These are phyloP conservation scores for Xylaria intraflava DNA, from an alignment of 495 filamentous ascomycete species.

Conservation along the genomic window DNA sequence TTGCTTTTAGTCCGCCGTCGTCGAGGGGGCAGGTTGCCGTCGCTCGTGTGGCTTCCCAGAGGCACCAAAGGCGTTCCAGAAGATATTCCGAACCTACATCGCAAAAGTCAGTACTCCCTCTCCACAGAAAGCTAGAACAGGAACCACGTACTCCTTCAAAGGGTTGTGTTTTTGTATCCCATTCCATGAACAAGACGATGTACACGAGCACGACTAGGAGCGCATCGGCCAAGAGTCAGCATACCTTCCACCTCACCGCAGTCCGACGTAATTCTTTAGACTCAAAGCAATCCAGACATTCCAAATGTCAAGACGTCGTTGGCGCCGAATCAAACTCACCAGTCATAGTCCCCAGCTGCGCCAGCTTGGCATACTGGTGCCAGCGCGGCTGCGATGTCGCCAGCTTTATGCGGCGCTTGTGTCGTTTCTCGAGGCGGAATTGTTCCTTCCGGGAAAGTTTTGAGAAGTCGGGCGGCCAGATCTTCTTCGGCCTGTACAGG, in stretches of 20 bases:
- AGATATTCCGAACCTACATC: constrained; percentile 26
- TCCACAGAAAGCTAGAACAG: background rate
- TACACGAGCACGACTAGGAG: constrained; percentile 61
- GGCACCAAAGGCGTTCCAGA: constrained; percentile 24
- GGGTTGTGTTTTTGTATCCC: constrained; percentile 53
- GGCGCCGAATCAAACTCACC: constrained; percentile 43
- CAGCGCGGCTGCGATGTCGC: constrained; percentile 70
- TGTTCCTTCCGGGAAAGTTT: constrained; percentile 76
- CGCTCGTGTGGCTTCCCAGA: constrained; percentile 20
- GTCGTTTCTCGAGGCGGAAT: constrained; percentile 74
- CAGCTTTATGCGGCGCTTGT: constrained; percentile 61
- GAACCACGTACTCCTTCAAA: constrained; percentile 48
- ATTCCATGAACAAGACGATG: constrained; percentile 71
- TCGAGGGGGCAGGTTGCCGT: constrained; percentile 16
- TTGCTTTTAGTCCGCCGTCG: constrained; percentile 13
- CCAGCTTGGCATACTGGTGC: constrained; percentile 62
- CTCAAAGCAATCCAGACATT: too few species aligned
- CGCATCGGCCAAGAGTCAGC: background rate
- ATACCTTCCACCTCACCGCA: background rate
- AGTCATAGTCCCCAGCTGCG: constrained; percentile 59
- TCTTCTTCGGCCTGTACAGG: constrained; percentile 70
- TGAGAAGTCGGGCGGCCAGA: constrained; percentile 89
- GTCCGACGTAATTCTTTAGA: too few species aligned
- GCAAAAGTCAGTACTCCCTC: background rate
- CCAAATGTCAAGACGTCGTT: too few species aligned